phyloP scores from a whole-genome alignment of 2,329 filamentous ascomycete genomes.

The Alternaria sp. region DNA sequence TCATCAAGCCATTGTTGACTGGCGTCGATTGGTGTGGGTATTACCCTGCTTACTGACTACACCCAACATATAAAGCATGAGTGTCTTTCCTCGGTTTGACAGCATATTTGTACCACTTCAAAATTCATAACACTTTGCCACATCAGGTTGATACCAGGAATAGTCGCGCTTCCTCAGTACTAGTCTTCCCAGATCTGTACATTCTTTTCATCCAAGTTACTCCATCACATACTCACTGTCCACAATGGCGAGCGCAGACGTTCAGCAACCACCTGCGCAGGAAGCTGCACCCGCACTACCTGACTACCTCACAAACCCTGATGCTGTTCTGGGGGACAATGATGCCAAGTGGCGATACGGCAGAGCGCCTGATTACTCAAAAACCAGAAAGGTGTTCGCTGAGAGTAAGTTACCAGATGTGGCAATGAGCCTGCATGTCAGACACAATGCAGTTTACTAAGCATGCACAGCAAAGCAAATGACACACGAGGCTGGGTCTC shows the following conservation, averaged over 20 bases:
- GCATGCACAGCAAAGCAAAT: constrained; percentile 60
- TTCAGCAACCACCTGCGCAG: constrained; percentile 30
- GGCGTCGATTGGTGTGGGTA: background rate
- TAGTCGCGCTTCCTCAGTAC: background rate
- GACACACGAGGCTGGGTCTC: constrained; percentile 62
- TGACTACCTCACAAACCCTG: constrained; percentile 65
- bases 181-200: background rate
- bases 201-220: background rate
- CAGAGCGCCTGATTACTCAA: constrained; percentile 67
- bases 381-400: constrained; percentile 65
- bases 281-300: constrained; percentile 53
- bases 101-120: background rate
- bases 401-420: constrained; percentile 56
- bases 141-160: background rate
- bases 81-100: background rate
- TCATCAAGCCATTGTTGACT: constrained; percentile 11
- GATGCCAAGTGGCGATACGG: constrained; percentile 67
- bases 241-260: constrained; percentile 39
- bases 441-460: background rate
- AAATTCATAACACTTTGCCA: background rate
- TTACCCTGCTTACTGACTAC: background rate
- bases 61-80: constrained; percentile 15
- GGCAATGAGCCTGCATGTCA: background rate
- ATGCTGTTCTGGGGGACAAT: constrained; percentile 63
- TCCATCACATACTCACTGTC: background rate